Evolutionary conservation across 768 basidiomycete species (phyloP).

Genomic region (Crepidotus variabilis): DNA sequence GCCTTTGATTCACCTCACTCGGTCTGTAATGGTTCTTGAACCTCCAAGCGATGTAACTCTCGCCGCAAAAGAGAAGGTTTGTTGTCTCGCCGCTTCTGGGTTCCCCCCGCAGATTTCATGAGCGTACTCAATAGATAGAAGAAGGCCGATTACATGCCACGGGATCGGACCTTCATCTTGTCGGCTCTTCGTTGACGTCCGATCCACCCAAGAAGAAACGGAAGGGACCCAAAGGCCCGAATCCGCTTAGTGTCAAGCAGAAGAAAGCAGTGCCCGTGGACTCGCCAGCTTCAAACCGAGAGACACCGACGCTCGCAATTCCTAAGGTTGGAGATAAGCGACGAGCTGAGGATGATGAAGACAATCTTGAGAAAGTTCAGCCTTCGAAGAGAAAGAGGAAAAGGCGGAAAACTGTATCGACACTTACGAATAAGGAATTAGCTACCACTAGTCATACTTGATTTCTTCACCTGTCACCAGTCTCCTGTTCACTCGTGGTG

Average conservation of each 20-base stretch:
- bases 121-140: conserved; percentile 46
- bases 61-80: conserved; percentile 57
- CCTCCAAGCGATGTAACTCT: conserved; percentile 82
- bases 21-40: conserved; percentile 90
- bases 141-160: conserved; percentile 53
- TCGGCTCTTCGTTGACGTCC: conserved; percentile 29
- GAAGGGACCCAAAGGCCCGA: conserved; percentile 82
- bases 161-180: conserved; percentile 41
- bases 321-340: conserved; percentile 18
- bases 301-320: conserved; percentile 20
- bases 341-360: conserved; percentile 18
- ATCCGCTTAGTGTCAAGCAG: conserved; percentile 91
- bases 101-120: not conserved
- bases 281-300: conserved; percentile 37
- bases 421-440: not conserved
- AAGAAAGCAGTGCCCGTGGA: conserved; percentile 41
- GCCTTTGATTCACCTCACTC: conserved; percentile 88
- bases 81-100: conserved; percentile 2
- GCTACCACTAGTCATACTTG: not conserved
- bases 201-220: conserved; percentile 48
- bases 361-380: not conserved
- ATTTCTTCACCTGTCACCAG: not conserved
- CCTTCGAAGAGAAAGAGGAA: conserved; percentile 17
- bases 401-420: conserved; percentile 16
- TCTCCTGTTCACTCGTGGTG: too few relatives aligned